phyloP scores from a whole-genome alignment of 192 early-diverging fungal genomes.

The Cetraspora pellucida region DNA sequence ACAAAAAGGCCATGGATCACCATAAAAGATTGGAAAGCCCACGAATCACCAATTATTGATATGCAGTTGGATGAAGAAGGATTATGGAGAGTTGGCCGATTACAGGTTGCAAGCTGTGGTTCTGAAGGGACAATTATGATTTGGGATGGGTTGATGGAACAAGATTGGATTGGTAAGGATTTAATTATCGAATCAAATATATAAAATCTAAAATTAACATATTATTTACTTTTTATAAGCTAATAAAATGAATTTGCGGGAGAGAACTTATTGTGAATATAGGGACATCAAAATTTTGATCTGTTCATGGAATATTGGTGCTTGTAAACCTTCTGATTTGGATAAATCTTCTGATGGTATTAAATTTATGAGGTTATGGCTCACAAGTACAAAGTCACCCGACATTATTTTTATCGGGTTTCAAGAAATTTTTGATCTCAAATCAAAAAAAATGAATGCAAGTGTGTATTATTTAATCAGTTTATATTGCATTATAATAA shows the following conservation, averaged over 20 bases:
- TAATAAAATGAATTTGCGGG: slow-evolving; percentile 61
- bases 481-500: neutral
- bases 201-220: neutral
- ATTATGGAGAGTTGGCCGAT: slow-evolving; percentile 44
- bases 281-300: slow-evolving; percentile 73
- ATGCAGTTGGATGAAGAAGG: slow-evolving; percentile 60
- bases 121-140: slow-evolving; percentile 66
- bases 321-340: slow-evolving; percentile 81
- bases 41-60: slow-evolving; percentile 51
- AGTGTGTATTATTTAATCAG: slow-evolving; percentile 45
- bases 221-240: slow-evolving; percentile 39
- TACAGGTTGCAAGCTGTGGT: slow-evolving; percentile 63
- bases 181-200: neutral
- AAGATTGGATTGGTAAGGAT: slow-evolving; percentile 66
- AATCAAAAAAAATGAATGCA: slow-evolving; percentile 79
- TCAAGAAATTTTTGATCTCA: slow-evolving; percentile 87
- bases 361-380: slow-evolving; percentile 51
- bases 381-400: slow-evolving; percentile 56
- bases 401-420: slow-evolving; percentile 82
- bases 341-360: slow-evolving; percentile 58
- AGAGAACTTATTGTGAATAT: slow-evolving; percentile 64
- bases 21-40: slow-evolving; percentile 71
- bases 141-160: slow-evolving; percentile 77
- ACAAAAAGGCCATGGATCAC: slow-evolving; percentile 45
- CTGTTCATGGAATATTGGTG: slow-evolving; percentile 93